Base-by-base conservation (phyloP, 106 monocot species). In the Dactylorhiza incarnata region DNA sequence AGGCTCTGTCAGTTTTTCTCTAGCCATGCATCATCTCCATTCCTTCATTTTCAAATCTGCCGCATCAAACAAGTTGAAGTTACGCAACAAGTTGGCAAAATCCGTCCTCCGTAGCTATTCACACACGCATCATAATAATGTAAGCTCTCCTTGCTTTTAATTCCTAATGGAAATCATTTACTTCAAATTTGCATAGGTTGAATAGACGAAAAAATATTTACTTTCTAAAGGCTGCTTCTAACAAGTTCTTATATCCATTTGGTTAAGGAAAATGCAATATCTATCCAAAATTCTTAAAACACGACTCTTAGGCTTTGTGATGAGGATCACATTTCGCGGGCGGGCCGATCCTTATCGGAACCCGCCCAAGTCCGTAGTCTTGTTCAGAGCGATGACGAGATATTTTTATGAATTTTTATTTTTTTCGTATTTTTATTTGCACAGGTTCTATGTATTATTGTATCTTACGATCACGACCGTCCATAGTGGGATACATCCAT, bases 11-110 rank as follows among this genome's bases (percentile, higher is more conserved):
- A 73, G 84, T 68, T 99, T 89, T 72, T 76, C 66, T 9, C 26
- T 99, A 71, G 94, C 91, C 67, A 16, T 82, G 70, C 93, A 99
- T 83, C 91, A 99, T 78, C 87, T 99, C 43, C 82, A 89, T 63
- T 78, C 72, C 45, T 94, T 89, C 59, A 79, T 99, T 37, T 99
- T 99, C 79, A 49, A 82, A 5, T 48, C 62, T 2, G 29, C 16
- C 71, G 6, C 71, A 74, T 68, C 62, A 4, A 85, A 85, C 46
- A 87, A 84, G 78, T 56, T 85, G 46, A 25, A 69, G 9, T n/a
- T 87, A 5, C 82, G 85, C 75, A 91, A 89, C 29, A 89, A 84
- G 73, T 66, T 99, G 67, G 80, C 78, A 43, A 99, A 88, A 76
- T 87, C 87, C n/a, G 86, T 99, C 66, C 76, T 94, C 20, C 91